Percentiles rank a stretch among this genome's conserved stretches.
Conservation (phyloP, 2,329 filamentous ascomycete species). For the Diplodia mutila region DNA sequence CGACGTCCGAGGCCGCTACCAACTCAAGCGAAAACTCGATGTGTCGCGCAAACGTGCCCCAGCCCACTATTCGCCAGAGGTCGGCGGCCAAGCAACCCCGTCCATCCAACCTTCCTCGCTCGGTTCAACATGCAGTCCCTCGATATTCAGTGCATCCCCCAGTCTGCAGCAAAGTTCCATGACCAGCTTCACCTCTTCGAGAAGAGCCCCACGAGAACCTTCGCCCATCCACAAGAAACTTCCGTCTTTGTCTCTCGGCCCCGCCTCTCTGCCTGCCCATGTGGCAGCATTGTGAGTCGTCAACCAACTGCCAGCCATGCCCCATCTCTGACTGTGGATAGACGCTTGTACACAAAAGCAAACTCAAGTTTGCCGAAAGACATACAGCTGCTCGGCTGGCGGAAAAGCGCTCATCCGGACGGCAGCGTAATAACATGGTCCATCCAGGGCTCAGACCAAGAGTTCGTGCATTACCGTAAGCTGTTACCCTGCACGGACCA, state of each 20-base stretch:
- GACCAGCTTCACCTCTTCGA: conserved; percentile 9
- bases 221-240: background rate
- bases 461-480: conserved; percentile 16
- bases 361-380: background rate
- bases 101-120: conserved; percentile 15
- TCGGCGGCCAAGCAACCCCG: background rate
- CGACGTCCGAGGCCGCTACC: background rate
- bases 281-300: conserved; percentile 6
- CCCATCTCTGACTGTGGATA: background rate
- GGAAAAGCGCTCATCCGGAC: background rate
- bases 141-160: background rate
- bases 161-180: conserved; percentile 18
- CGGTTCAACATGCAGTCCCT: conserved; percentile 10
- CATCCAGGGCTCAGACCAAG: conserved; percentile 1
- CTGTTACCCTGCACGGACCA: no score
- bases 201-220: background rate
- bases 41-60: background rate
- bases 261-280: conserved; percentile 6
- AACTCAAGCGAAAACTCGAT: background rate
- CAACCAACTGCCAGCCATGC: background rate
- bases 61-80: background rate
- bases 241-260: background rate
- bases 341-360: background rate
- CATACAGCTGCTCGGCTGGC: background rate
- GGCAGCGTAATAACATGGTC: conserved; percentile 13